Evolutionary conservation across 225 moss, liverwort and hornwort genomes (phyloP), one percentile per base, ranked within the genome.

Genomic region (Pleurozium schreberi): DNA sequence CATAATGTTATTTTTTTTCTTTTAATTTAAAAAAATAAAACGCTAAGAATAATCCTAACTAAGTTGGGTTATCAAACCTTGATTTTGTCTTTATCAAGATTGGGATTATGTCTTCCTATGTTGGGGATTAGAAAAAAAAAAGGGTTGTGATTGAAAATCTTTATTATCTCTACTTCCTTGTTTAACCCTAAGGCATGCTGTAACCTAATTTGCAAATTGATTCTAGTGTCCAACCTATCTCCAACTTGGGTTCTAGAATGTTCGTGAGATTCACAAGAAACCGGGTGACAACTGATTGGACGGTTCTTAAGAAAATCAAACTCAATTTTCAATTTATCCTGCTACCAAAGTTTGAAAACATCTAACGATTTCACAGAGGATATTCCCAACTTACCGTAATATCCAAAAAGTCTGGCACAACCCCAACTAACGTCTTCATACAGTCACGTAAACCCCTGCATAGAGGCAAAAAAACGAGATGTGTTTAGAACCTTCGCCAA

Each of bases 381-480:
- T 17, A 60, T 18, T 33, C 65, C 42, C 52, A 49, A 88, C 93
- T 91, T 93, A 96, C 96, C 50, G 93, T 93, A 89, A 97, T 95
- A 89, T 98, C 90, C 30, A 94, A 34, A 83, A 98, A 98, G 49
- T 97, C 98, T 71, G 98, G 97, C 34, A 97, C 84, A 90, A 98
- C 95, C 60, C 95, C 95, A 5, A 95, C 70, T 33, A 98, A 89
- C 61, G 95, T 97, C 82, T 86, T 94, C 88, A 96, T 93, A 89
- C 95, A 95, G 70, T 93, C 92, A 79, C 97, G 95, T 86, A 96
- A 91, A 77, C 95, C 95, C 87, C 97, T 97, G 94, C 23, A 49
- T 7, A 65, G 31, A 89, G 61, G 49, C 69, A 82, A 84, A 74
- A n/a, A 27, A 88, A 66, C 43, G 13, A 30, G 27, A 38, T 28